A percentile compares a stretch with the other conserved stretches of the same genome.
Evolutionary conservation across 108 stramenopile genomes (phyloP).

Genomic region (Aurantiochytrium sp.): DNA sequence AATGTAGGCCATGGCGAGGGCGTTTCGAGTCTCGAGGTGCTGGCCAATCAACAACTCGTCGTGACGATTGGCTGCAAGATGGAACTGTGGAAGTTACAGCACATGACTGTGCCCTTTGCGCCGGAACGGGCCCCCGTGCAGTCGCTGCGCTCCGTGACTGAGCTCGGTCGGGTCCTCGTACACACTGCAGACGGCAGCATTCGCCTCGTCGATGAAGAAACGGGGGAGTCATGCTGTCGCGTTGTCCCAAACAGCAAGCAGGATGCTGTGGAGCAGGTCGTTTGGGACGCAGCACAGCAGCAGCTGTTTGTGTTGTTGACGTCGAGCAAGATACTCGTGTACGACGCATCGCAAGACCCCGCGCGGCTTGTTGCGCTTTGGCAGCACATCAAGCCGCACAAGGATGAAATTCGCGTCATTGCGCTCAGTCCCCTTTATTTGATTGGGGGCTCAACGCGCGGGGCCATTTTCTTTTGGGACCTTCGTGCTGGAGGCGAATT

Average conservation of each 20-base stretch:
- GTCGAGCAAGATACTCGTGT: background rate
- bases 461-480: background rate
- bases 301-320: background rate
- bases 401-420: background rate
- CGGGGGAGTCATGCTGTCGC: background rate
- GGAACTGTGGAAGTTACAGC: background rate
- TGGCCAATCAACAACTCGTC: background rate
- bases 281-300: background rate
- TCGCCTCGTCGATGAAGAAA: background rate
- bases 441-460: background rate
- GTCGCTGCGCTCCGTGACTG: background rate
- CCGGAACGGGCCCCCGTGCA: background rate
- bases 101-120: background rate
- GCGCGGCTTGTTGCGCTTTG: background rate
- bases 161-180: background rate
- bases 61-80: background rate
- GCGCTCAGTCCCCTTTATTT: background rate
- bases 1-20: background rate
- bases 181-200: background rate
- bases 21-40: background rate
- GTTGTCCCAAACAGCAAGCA: background rate
- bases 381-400: background rate
- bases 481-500: background rate
- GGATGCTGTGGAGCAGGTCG: background rate
- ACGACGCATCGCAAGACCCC: background rate